Conservation (phyloP, 768 basidiomycete genomes). For the Sporobolomyces roseus region DNA sequence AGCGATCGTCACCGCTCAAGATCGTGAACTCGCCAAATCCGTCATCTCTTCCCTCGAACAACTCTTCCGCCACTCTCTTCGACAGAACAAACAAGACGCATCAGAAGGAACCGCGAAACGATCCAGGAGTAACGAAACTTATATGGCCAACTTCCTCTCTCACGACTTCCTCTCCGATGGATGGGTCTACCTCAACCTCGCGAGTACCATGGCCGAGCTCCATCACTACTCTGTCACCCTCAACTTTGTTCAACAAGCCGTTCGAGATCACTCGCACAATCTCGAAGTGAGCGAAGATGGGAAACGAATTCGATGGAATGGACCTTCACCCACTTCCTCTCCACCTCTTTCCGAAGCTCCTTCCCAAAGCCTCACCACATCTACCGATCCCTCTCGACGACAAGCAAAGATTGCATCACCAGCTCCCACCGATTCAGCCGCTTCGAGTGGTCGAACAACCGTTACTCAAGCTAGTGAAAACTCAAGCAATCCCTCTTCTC, state of each 20-base stretch:
- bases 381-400: background rate
- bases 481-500: constrained; percentile 4
- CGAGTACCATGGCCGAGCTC: constrained; percentile 32
- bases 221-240: constrained; percentile 34
- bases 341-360: background rate
- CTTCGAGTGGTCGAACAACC: constrained; percentile 5
- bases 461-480: background rate
- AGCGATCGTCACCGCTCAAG: background rate
- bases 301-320: constrained; percentile 28
- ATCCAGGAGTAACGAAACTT: constrained; percentile 28
- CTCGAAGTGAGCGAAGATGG: constrained; percentile 34
- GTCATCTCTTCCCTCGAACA: constrained; percentile 29
- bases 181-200: constrained; percentile 41
- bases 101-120: background rate
- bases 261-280: constrained; percentile 23
- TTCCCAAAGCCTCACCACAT: too few relatives aligned
- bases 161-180: constrained; percentile 34
- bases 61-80: constrained; percentile 33
- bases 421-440: background rate
- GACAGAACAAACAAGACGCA: constrained; percentile 5
- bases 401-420: constrained; percentile 8
- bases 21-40: constrained; percentile 12
- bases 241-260: constrained; percentile 33
- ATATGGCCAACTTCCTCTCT: constrained; percentile 38
- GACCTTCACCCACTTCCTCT: constrained; percentile 10